Evolutionary conservation across 1,139 yeast genomes (phyloP), one percentile per base, ranked within the genome.

Genomic region (Suhomyces anneliseae): DNA sequence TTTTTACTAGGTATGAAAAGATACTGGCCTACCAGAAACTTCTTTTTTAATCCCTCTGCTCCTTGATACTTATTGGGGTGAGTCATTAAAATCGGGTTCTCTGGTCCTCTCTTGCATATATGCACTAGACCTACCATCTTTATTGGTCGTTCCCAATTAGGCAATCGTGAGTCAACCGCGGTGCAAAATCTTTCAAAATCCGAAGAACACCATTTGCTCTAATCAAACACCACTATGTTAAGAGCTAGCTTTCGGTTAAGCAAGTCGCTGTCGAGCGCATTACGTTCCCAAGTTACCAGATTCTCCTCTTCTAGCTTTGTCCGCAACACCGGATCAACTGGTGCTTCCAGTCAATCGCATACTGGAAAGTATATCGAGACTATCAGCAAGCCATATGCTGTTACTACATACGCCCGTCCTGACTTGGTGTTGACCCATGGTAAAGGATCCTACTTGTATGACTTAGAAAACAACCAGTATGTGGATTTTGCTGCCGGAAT

Each of bases 401-500:
- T 87, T 5, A 85, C 95, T 8, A 88, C 96, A 0, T 89, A 90
- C 59, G 76, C 90, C 11, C 81, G 95, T 51, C 96, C 96, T n/a
- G 72, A 79, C 45, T 65, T 88, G 46, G 87, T 84, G 9, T 72
- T 85, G 51, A 78, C 83, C 34, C 84, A 80, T 48, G 97, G 95
- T 14, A 71, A 84, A 58, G 96, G 95, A 5, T 78, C 90, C 11
- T 70, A 76, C 50, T 66, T 90, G 48, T 88, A 85, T 74, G 99
- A 93, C 62, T 69, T 87, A 45, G 92, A 87, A 60, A 79, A 87
- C 59, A 74, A 85, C 44, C 78, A 86, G 61, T 93, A 87, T 63
- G 78, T 93, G 45, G 99, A 93, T 64, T 92, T 93, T 68, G 85
- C 92, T 2, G 90, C 97, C 2, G 99, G 99, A 43, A 90, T 93